Evolutionary conservation across 2,329 filamentous ascomycete species (phyloP).

Genomic region (Penicillium janthinellum): DNA sequence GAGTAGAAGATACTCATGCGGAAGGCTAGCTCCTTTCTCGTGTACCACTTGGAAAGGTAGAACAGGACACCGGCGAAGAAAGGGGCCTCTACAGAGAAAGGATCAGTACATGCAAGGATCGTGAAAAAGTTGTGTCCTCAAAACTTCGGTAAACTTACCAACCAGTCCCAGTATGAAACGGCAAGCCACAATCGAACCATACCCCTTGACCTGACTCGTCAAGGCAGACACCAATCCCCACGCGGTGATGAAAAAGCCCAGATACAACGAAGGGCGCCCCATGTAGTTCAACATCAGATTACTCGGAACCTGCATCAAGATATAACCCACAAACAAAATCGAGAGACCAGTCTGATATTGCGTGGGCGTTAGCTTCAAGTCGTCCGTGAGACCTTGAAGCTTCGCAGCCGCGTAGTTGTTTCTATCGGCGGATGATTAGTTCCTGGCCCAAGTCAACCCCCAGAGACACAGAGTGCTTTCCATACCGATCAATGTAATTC

Average conservation of each 20-base stretch:
- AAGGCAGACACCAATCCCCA: conserved; percentile 51
- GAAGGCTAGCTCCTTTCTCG: conserved; percentile 53
- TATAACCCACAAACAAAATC: conserved; percentile 49
- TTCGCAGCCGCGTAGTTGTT: conserved; percentile 53
- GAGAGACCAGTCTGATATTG: conserved; percentile 48
- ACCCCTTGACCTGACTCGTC: conserved; percentile 48
- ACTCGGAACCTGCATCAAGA: conserved; percentile 51
- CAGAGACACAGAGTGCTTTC: not conserved
- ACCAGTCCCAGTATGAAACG: conserved; percentile 50
- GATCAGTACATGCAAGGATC: not conserved
- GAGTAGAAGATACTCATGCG: conserved; percentile 56
- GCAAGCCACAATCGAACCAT: conserved; percentile 47
- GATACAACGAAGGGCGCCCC: conserved; percentile 46
- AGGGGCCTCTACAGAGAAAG: conserved; percentile 42
- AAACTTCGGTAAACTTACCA: conserved; percentile 24
- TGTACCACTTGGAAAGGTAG: conserved; percentile 57
- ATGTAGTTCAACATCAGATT: conserved; percentile 48
- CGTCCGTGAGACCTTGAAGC: conserved; percentile 45
- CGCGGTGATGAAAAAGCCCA: conserved; percentile 48
- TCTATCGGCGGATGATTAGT: conserved; percentile 12
- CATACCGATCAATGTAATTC: conserved; percentile 47
- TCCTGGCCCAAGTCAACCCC: not conserved
- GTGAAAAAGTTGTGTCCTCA: not conserved
- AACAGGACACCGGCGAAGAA: conserved; percentile 52
- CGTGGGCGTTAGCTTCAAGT: conserved; percentile 37